phyloP scores from a whole-genome alignment of 306 rosid species.

The Canavalia gladiata region DNA sequence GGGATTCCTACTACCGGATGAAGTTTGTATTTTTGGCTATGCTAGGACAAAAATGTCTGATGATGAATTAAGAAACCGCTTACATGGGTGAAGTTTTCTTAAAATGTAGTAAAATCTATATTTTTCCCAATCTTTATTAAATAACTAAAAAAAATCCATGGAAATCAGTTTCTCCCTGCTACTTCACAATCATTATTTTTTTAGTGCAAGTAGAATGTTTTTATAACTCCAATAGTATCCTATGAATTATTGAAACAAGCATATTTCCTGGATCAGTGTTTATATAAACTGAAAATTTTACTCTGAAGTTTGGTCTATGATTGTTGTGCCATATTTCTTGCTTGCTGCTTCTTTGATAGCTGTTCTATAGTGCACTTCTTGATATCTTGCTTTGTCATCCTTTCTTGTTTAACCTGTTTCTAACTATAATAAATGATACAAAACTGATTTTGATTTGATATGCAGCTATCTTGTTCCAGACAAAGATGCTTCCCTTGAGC shows the following conservation, averaged over 20 bases:
- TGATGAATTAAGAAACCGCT: constrained; percentile 83
- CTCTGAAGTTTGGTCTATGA: constrained; percentile 24
- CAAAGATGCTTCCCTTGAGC: constrained; percentile 63
- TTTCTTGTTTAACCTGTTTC: constrained; percentile 23
- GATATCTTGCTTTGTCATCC: constrained; percentile 29
- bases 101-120: background rate
- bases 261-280: constrained; percentile 38
- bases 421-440: constrained; percentile 33
- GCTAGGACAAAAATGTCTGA: constrained; percentile 89
- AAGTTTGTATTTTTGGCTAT: constrained; percentile 94
- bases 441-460: constrained; percentile 46
- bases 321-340: constrained; percentile 16
- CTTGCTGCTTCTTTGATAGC: constrained; percentile 18
- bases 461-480: constrained; percentile 80
- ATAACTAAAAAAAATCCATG: background rate
- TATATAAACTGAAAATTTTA: constrained; percentile 23
- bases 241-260: constrained; percentile 17
- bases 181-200: constrained; percentile 25
- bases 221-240: constrained; percentile 23
- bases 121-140: constrained; percentile 1
- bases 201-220: background rate
- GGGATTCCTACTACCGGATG: constrained; percentile 82
- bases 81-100: constrained; percentile 69
- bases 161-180: constrained; percentile 30
- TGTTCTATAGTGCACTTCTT: constrained; percentile 11